These are phyloP conservation scores for barley (Hordeum vulgare) DNA, from an alignment of 176 grass and related monocot species.

Conservation along the genomic window DNA sequence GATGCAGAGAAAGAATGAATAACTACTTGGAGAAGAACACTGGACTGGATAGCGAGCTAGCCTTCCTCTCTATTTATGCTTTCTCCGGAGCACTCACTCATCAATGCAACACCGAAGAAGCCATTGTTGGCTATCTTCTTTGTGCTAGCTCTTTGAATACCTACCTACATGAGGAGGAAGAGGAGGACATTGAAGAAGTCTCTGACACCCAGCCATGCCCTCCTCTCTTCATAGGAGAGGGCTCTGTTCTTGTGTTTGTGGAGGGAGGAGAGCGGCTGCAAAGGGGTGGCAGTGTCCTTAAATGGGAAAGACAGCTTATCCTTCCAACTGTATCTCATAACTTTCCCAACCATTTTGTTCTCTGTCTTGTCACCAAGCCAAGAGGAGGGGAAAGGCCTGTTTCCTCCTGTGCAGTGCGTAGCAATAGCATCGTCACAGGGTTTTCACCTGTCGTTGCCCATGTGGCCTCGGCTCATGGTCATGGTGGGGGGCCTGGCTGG, in stretches of 20 bases:
- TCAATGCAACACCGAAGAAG: constrained; percentile 43
- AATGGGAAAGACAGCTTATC: constrained; percentile 53
- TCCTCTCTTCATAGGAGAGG: not conserved
- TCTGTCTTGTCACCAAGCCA: constrained; percentile 48
- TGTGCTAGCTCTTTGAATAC: constrained; percentile 3
- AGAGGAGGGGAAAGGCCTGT: constrained; percentile 15
- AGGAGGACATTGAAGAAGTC: constrained; percentile 41
- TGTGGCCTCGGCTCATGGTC: constrained; percentile 22
- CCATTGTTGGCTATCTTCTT: constrained; percentile 23
- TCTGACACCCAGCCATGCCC: constrained; percentile 41
- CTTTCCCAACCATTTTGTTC: constrained; percentile 59
- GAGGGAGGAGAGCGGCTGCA: not conserved
- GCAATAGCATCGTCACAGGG: constrained; percentile 6
- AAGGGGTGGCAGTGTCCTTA: constrained; percentile 39
- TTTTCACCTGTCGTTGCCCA: constrained; percentile 31
- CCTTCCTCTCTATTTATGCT: constrained; percentile 36
- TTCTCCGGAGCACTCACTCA: constrained; percentile 11
- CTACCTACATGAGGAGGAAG: constrained; percentile 12
- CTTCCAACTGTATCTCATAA: constrained; percentile 45
- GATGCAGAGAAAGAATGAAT: constrained; percentile 5
- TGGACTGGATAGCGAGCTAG: not conserved
- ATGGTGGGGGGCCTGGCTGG: not conserved
- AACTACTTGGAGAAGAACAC: not conserved
- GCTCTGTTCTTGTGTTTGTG: constrained; percentile 6
- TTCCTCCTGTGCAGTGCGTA: not conserved